phyloP scores from a whole-genome alignment of 805 yeast genomes.

The Torulaspora gathmanii region DNA sequence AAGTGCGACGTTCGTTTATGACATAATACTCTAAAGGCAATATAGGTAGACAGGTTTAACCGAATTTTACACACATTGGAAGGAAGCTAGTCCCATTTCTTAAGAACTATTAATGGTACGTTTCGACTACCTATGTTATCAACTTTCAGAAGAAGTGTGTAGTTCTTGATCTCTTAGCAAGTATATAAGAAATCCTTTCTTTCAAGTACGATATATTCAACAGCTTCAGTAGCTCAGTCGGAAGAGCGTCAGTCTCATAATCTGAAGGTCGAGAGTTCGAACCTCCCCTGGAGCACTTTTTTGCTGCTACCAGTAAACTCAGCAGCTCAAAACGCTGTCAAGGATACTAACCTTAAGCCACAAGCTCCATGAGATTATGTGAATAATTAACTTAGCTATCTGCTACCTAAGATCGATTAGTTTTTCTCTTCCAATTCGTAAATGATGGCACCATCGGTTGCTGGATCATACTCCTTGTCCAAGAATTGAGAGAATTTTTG shows the following conservation, averaged over 20 bases:
- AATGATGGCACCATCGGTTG: conserved; percentile 41
- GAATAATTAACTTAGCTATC: background rate
- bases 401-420: conserved; percentile 4
- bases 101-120: too few species aligned
- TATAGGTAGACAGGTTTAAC: too few species aligned
- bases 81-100: too few species aligned
- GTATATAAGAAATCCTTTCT: too few species aligned
- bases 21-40: too few species aligned
- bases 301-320: conserved; percentile 15
- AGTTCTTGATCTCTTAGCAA: too few species aligned
- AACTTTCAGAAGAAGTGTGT: too few species aligned
- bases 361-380: background rate
- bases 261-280: conserved; percentile 44
- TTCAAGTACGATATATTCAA: too few species aligned
- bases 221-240: conserved; percentile 44
- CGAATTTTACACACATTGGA: too few species aligned
- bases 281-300: conserved; percentile 41
- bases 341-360: background rate
- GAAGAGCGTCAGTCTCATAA: conserved; percentile 46
- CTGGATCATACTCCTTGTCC: conserved; percentile 70
- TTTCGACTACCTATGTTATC: too few species aligned
- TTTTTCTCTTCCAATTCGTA: conserved; percentile 36
- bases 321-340: background rate
- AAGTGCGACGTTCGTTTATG: too few species aligned
- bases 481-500: conserved; percentile 78